A percentile compares a stretch with the other conserved stretches of the same genome.
Evolutionary conservation across 257 asterid species (phyloP).

Genomic region (Mentha longifolia): DNA sequence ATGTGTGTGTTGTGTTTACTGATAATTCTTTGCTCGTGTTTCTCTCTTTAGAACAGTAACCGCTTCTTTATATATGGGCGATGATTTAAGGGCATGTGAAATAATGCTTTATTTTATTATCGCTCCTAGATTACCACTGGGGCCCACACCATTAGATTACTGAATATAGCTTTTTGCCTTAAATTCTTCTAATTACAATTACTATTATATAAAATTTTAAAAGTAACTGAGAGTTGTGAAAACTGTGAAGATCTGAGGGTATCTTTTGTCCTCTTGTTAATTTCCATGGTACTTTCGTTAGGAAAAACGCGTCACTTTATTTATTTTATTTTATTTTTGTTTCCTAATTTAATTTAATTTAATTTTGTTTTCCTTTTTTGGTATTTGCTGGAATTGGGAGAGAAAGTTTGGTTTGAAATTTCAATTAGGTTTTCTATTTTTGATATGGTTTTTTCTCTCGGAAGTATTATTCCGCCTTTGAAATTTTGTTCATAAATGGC

Average conservation of each 20-base stretch:
- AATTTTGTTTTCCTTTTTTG: not conserved
- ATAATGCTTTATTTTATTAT: slow-evolving; percentile 15
- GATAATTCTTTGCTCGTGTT: not conserved
- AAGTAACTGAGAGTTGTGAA: not conserved
- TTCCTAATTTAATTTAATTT: not conserved
- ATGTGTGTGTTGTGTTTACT: slow-evolving; percentile 12
- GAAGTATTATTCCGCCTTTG: not conserved
- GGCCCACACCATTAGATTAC: slow-evolving; percentile 24
- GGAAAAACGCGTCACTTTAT: not conserved
- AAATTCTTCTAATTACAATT: not conserved
- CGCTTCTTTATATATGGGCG: slow-evolving; percentile 31
- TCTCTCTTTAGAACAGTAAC: slow-evolving; percentile 44
- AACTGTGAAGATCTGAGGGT: not conserved
- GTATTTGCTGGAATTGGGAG: slow-evolving; percentile 5
- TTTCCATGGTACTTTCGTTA: not conserved
- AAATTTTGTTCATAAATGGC: not conserved
- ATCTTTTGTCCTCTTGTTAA: not conserved
- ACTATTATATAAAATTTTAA: not conserved
- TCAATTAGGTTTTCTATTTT: not conserved
- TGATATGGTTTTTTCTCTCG: not conserved
- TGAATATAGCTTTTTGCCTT: slow-evolving; percentile 12
- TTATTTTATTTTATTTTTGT: not conserved
- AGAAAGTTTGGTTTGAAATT: slow-evolving; percentile 24
- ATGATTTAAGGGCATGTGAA: slow-evolving; percentile 31
- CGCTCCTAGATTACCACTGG: not conserved